Evolutionary conservation across 2,329 filamentous ascomycete species (phyloP).

Genomic region (Geosmithia putterillii): DNA sequence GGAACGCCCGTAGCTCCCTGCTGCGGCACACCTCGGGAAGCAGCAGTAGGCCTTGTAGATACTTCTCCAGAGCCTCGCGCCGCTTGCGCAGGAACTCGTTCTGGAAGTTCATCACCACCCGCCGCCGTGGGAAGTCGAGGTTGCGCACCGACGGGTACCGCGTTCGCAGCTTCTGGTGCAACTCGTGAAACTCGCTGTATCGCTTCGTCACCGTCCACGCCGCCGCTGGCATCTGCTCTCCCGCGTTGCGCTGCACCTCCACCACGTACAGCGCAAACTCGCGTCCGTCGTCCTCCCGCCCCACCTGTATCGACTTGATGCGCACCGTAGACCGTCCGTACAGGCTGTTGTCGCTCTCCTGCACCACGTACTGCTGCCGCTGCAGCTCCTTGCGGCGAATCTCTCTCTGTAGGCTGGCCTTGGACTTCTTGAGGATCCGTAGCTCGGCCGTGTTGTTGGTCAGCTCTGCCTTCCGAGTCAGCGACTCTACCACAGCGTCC

Average conservation of each 20-base stretch:
- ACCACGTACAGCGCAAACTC: slow-evolving; percentile 91
- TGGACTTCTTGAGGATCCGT: slow-evolving; percentile 84
- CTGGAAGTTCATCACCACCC: slow-evolving; percentile 93
- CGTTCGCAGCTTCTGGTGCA: slow-evolving; percentile 77
- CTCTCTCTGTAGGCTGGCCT: slow-evolving; percentile 83
- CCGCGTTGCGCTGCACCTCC: slow-evolving; percentile 80
- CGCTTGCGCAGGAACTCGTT: slow-evolving; percentile 91
- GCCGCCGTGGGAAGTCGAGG: slow-evolving; percentile 81
- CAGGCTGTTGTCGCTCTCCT: slow-evolving; percentile 94
- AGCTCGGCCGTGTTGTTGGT: slow-evolving; percentile 95
- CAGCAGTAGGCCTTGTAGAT: slow-evolving; percentile 68
- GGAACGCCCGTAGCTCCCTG: slow-evolving; percentile 79
- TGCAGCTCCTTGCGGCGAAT: slow-evolving; percentile 91
- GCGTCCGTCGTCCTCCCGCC: slow-evolving; percentile 79
- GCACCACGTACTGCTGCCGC: slow-evolving; percentile 89
- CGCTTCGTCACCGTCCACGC: slow-evolving; percentile 86
- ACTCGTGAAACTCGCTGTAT: slow-evolving; percentile 93
- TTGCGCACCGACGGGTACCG: slow-evolving; percentile 80
- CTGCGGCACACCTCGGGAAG: slow-evolving; percentile 91
- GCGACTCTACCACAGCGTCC: slow-evolving; percentile 79
- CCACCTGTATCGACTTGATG: slow-evolving; percentile 89
- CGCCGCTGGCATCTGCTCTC: slow-evolving; percentile 93
- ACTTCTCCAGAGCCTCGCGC: slow-evolving; percentile 70
- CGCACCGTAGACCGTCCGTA: slow-evolving; percentile 83
- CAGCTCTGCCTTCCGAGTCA: slow-evolving; percentile 87